These are phyloP conservation scores for Drosera capensis DNA, from an alignment of 148 eudicot species.

Conservation along the genomic window DNA sequence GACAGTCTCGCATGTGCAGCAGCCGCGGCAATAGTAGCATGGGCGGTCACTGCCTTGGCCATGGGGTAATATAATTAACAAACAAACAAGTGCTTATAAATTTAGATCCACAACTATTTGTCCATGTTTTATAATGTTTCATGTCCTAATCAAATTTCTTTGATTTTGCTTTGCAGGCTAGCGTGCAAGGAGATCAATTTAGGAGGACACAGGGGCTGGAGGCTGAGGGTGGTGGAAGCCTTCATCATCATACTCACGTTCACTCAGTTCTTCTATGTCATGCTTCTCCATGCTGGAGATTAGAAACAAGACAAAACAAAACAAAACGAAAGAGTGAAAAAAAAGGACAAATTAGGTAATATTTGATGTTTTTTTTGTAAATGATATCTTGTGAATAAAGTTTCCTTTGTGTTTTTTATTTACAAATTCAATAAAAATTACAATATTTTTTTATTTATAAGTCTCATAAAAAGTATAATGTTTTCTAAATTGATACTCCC, in stretches of 20 bases:
- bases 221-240: slow-evolving; percentile 49
- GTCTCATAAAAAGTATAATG: too few species aligned
- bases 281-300: slow-evolving; percentile 66
- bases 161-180: slow-evolving; percentile 20
- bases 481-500: too few species aligned
- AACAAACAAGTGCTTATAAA: not conserved
- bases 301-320: too few species aligned
- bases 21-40: slow-evolving; percentile 44
- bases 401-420: too few species aligned
- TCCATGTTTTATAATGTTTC: too few species aligned
- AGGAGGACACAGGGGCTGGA: slow-evolving; percentile 76
- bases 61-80: slow-evolving; percentile 51
- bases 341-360: too few species aligned
- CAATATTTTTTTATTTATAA: too few species aligned
- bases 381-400: too few species aligned
- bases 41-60: slow-evolving; percentile 84
- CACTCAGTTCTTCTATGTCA: slow-evolving; percentile 36
- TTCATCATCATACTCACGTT: slow-evolving; percentile 38
- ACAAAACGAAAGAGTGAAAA: too few species aligned
- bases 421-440: too few species aligned
- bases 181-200: slow-evolving; percentile 66
- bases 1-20: slow-evolving; percentile 78
- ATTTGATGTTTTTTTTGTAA: too few species aligned
- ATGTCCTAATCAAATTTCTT: not conserved
- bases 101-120: too few species aligned